These are phyloP conservation scores for Suhomyces sp. DNA, from an alignment of 805 yeast genomes.

Conservation along the genomic window DNA sequence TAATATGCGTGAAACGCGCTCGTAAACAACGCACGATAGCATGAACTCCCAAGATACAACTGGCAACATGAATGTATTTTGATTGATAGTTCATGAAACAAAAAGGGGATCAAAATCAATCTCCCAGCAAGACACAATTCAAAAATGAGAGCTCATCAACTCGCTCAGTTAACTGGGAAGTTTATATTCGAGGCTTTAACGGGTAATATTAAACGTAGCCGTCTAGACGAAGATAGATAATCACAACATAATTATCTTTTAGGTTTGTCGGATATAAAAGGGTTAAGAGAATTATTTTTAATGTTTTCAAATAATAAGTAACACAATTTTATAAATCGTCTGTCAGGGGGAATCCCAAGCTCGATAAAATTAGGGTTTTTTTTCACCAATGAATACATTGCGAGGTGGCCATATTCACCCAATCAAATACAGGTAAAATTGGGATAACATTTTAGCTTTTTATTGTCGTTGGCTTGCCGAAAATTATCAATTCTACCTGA, in stretches of 20 bases:
- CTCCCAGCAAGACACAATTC: neutral
- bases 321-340: neutral
- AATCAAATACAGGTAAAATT: neutral
- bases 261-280: neutral
- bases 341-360: constrained; percentile 3
- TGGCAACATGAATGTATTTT: neutral
- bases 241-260: neutral
- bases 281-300: neutral
- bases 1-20: neutral
- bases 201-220: neutral
- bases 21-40: neutral
- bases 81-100: neutral
- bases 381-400: neutral
- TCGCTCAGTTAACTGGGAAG: neutral
- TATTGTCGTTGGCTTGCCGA: neutral
- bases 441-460: neutral
- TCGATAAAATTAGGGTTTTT: neutral
- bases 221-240: constrained; percentile 1
- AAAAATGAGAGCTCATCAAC: neutral
- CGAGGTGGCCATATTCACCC: neutral
- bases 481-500: neutral
- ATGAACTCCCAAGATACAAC: neutral
- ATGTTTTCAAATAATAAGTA: neutral
- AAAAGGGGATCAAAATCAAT: neutral
- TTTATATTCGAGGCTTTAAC: neutral